Evolutionary conservation across 1,139 yeast genomes (phyloP).

Genomic region (Nematodospora anomalae): DNA sequence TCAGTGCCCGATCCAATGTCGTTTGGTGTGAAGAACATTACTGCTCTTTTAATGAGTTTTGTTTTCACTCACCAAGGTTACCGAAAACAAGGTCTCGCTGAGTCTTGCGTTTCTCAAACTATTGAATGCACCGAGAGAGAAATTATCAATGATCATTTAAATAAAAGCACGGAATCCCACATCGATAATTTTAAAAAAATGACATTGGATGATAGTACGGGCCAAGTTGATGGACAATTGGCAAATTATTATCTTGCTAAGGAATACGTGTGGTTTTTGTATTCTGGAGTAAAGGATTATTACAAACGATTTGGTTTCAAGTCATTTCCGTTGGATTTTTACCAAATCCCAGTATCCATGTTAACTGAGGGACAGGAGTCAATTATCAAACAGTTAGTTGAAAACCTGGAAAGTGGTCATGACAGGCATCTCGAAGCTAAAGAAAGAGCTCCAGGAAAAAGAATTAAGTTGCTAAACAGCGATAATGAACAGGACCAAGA

Average conservation of each 20-base stretch:
- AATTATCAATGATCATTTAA: constrained; percentile 27
- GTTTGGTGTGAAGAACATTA: constrained; percentile 35
- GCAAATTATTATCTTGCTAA: constrained; percentile 39
- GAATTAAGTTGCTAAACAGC: constrained; percentile 28
- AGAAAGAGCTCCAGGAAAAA: constrained; percentile 26
- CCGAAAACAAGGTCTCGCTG: constrained; percentile 34
- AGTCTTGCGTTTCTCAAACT: constrained; percentile 26
- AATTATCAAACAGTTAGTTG: constrained; percentile 24
- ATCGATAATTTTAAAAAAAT: constrained; percentile 32
- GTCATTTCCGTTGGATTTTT: constrained; percentile 37
- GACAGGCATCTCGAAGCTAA: constrained; percentile 5
- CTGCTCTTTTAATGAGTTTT: constrained; percentile 27
- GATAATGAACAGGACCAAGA: constrained; percentile 30
- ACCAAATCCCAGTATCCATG: constrained; percentile 29
- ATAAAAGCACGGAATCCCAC: constrained; percentile 21
- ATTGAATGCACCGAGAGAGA: constrained; percentile 34
- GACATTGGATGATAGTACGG: constrained; percentile 27
- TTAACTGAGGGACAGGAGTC: constrained; percentile 21
- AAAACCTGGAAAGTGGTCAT: constrained; percentile 12
- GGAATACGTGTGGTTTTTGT: constrained; percentile 40
- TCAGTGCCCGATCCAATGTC: constrained; percentile 34
- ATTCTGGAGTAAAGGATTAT: constrained; percentile 35
- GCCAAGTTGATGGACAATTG: constrained; percentile 30
- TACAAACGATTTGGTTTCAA: constrained; percentile 44
- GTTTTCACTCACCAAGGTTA: constrained; percentile 31